Base-by-base conservation (phyloP, 805 yeast species). In the Hanseniaspora vineae region DNA sequence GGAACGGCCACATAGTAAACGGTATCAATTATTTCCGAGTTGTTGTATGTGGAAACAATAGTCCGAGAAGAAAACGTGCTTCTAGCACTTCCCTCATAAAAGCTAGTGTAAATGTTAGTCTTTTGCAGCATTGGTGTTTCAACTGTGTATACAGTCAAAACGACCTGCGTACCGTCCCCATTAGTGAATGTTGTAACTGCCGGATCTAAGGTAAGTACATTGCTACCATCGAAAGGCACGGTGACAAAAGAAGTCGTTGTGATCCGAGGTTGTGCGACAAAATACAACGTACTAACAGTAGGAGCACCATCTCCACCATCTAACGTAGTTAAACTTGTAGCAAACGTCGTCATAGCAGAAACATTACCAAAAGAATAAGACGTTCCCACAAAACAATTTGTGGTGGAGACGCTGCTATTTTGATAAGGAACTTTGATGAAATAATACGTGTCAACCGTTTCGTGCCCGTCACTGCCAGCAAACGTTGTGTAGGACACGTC, bases 401-500 rank as follows among this genome's bases (percentile, higher is more conserved):
- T 5, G 8, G 29, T 5, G 29, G 4, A 5, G 8, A 23, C 4
- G 29, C 29, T 23, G 29, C 8, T 4, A 23, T 4, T 23, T 4
- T 4, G 6, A 23, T 23, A 23, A 23, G 55, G 55, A 15, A 52
- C 49, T 39, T 50, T 49, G 4, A 52, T 50, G 23, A 47, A 48
- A 48, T 46, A 50, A 35, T 44, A 29, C 23, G 54, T 45, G 6
- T 45, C 23, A 14, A 39, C 39, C 18, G 47, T 45, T n/a, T 17
- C 15, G 11, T 31, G 17, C 11, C 47, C 47, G 20, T 45, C 20
- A 32, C 39, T 8, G n/a, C 47, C 47, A n/a, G 39, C 32, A 19
- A 14, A n/a, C 15, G 15, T 45, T 8, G 23, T 13, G 20, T 31
- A 45, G 18, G 32, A 17, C 15, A 43, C 40, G 8, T 53, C 44